These are phyloP conservation scores for Aspergillus sp. DNA, from an alignment of 2,329 filamentous ascomycete species.

Conservation along the genomic window DNA sequence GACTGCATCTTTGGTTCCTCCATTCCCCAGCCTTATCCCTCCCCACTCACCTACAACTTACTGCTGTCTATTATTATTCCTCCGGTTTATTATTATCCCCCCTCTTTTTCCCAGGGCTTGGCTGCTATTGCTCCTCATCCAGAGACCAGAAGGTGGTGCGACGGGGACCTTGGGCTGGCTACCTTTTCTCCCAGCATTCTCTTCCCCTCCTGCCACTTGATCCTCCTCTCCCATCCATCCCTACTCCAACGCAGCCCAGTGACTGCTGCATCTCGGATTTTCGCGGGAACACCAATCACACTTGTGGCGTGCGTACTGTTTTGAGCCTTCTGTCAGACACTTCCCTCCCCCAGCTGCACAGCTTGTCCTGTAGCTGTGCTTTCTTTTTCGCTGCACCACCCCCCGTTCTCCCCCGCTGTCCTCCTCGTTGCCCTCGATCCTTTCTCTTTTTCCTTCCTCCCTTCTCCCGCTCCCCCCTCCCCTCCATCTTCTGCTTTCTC, in stretches of 20 bases:
- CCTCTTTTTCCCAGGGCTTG: conserved; percentile 2
- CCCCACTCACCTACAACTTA: background rate
- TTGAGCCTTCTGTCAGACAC: conserved; percentile 12
- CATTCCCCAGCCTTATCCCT: conserved; percentile 8
- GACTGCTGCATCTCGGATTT: conserved; percentile 13
- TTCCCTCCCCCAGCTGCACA: conserved; percentile 5
- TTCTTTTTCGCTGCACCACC: conserved; percentile 10
- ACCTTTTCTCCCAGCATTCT: background rate
- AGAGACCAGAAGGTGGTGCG: background rate
- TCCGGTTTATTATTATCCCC: conserved; percentile 6
- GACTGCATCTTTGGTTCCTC: conserved; percentile 12
- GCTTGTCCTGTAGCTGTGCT: conserved; percentile 10
- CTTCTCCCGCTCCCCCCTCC: conserved; percentile 5
- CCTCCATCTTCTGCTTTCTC: background rate
- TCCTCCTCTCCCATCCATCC: conserved; percentile 1
- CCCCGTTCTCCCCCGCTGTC: conserved; percentile 7
- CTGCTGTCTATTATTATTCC: conserved; percentile 10
- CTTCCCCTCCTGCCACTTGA: background rate
- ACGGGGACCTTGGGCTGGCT: conserved; percentile 6
- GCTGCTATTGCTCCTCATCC: background rate
- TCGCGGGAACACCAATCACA: conserved; percentile 17
- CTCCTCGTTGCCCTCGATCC: conserved; percentile 11
- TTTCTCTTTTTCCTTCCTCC: conserved; percentile 3
- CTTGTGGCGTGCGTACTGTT: conserved; percentile 11
- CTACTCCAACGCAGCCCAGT: conserved; percentile 3